phyloP scores from a whole-genome alignment of 805 yeast genomes.

The Candida bentonensis region DNA sequence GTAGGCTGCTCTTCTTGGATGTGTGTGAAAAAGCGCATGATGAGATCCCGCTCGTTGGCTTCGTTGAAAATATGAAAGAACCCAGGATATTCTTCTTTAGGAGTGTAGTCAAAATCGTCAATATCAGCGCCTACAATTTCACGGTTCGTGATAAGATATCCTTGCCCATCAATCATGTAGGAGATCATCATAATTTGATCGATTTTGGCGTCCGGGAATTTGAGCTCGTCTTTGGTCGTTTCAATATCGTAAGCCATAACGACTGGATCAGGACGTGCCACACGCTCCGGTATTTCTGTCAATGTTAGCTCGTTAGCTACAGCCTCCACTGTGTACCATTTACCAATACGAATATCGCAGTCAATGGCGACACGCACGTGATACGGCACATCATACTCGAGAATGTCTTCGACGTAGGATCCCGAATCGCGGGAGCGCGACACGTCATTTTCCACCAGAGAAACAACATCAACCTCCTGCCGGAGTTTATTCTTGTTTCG shows the following conservation, averaged over 20 bases:
- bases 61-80: conserved; percentile 82
- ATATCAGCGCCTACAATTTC: conserved; percentile 91
- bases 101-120: conserved; percentile 94
- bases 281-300: conserved; percentile 51
- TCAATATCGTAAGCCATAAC: conserved; percentile 95
- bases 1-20: conserved; percentile 81
- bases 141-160: conserved; percentile 83
- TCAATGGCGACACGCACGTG: conserved; percentile 96
- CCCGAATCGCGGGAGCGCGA: neutral
- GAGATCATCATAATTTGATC: conserved; percentile 99
- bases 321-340: conserved; percentile 80
- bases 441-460: conserved; percentile 29
- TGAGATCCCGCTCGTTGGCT: conserved; percentile 60
- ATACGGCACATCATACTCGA: conserved; percentile 94
- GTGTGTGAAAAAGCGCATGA: conserved; percentile 77
- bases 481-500: conserved; percentile 50
- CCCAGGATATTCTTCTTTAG: conserved; percentile 93
- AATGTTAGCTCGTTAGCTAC: conserved; percentile 40
- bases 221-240: conserved; percentile 90
- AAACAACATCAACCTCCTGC: conserved; percentile 53
- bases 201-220: conserved; percentile 81
- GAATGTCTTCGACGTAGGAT: conserved; percentile 37
- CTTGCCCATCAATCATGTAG: conserved; percentile 97
- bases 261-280: conserved; percentile 95
- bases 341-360: conserved; percentile 67